A percentile compares a stretch with the other conserved stretches of the same genome.
phyloP scores from a whole-genome alignment of 352 stramenopile species.

The Phytophthora ohioensis region DNA sequence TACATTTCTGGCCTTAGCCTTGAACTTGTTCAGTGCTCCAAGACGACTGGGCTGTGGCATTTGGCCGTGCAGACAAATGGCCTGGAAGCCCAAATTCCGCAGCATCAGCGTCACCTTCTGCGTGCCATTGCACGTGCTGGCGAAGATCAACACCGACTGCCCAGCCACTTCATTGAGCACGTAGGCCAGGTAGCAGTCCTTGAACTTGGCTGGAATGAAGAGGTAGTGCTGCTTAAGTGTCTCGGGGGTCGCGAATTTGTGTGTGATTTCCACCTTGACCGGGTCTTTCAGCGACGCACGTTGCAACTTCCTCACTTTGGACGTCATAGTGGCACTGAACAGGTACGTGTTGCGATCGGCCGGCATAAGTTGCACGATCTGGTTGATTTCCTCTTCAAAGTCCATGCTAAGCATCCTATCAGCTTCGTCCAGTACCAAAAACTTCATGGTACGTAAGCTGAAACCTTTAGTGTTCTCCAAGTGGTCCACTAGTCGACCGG shows the following conservation, averaged over 20 bases:
- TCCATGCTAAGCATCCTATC: slow-evolving; percentile 98
- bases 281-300: slow-evolving; percentile 96
- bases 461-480: slow-evolving; percentile 98
- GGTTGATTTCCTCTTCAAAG: slow-evolving; percentile 99
- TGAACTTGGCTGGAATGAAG: slow-evolving; percentile 99
- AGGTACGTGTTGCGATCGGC: slow-evolving; percentile 96
- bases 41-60: slow-evolving; percentile 98
- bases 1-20: slow-evolving; percentile 90
- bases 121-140: slow-evolving; percentile 98
- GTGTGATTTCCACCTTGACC: slow-evolving; percentile 97
- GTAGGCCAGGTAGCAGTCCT: slow-evolving; percentile 99
- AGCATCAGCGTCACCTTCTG: slow-evolving; percentile 97
- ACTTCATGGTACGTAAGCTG: slow-evolving; percentile 91
- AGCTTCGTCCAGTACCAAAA: slow-evolving; percentile 95
- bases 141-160: slow-evolving; percentile 98
- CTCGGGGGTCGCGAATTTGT: slow-evolving; percentile 98
- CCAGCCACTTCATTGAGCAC: slow-evolving; percentile 98
- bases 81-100: slow-evolving; percentile 97
- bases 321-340: slow-evolving; percentile 99
- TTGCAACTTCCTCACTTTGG: slow-evolving; percentile 98
- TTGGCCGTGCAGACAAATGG: slow-evolving; percentile 98
- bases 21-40: slow-evolving; percentile 98
- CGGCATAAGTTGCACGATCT: slow-evolving; percentile 98
- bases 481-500: slow-evolving; percentile 94
- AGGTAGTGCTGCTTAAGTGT: slow-evolving; percentile 99